Base-by-base conservation (phyloP, 805 yeast species). In the Komagataella pseudopastoris region DNA sequence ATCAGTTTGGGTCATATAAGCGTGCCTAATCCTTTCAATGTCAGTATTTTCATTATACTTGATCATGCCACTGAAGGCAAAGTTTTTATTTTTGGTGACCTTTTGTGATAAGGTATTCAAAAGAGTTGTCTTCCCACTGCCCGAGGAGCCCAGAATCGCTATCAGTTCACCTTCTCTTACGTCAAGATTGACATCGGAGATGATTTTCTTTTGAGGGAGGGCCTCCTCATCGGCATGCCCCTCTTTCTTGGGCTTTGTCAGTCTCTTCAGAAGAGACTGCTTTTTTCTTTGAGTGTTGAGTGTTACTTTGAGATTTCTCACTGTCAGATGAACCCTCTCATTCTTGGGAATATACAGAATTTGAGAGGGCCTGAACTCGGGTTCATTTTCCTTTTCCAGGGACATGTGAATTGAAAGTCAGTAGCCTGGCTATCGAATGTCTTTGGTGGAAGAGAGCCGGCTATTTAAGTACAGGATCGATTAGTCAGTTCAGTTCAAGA, bases 101-200 rank as follows among this genome's bases (percentile, higher is more conserved):
- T 81, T 63, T 45, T 78, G 77, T 0, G 83, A 76, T 49, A 81
- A 62, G 0, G 78, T 78, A 59, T 85, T 85, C 22, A 85, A 67
- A 49, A 85, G 63, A 0, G 90, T 83, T 0, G 91, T 85, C 59
- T 85, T 85, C 5, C 91, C 91, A 12, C 85, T 76, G 1, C 91
- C 91, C 0, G 88, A 81, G 0, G 88, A 87, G 1, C 91, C 93
- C 67, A 85, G 71, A 14, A 85, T 80, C 3, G 89, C 91, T 69
- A 83, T 66, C 48, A 85, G 64, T 24, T 79, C 68, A 7, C 87
- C 85, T 18, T 75, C 80, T 10, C 70, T 64, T 46, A 91, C 81
- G 1, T 68, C 71, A 52, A 91, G 71, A 56, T 77, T 71, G 52
- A 90, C 66, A 20, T 75, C 69, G 2, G 68, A 59, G 6, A 76